Conservation (phyloP, 2,329 filamentous ascomycete genomes). For the Colletotrichum godetiae region DNA sequence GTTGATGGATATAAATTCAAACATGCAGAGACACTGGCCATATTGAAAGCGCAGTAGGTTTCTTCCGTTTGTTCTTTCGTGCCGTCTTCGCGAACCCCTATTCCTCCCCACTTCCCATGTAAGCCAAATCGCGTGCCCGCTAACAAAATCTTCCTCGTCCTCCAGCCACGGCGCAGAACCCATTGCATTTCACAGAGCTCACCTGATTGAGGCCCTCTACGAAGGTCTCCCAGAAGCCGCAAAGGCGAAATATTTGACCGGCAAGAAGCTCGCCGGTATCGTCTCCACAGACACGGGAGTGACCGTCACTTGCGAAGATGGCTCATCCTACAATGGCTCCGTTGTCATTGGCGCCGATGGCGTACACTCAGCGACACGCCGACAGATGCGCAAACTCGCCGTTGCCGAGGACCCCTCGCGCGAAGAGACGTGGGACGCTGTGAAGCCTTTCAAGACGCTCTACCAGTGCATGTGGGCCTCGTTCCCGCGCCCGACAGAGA, state of each 20-base stretch:
- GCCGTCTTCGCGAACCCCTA: too few relatives aligned
- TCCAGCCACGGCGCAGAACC: conserved; percentile 42
- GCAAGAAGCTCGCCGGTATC: conserved; percentile 41
- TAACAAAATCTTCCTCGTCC: neutral
- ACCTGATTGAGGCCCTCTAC: conserved; percentile 48
- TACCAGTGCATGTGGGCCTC: conserved; percentile 50
- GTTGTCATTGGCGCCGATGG: conserved; percentile 57
- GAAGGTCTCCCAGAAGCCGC: conserved; percentile 40
- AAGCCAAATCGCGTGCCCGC: neutral
- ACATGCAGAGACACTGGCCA: neutral
- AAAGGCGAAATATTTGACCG: conserved; percentile 42
- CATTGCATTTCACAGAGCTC: conserved; percentile 47
- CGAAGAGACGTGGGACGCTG: conserved; percentile 22
- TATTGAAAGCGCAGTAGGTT: neutral
- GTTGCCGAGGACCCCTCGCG: conserved; percentile 31
- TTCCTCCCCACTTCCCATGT: neutral
- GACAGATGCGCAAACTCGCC: conserved; percentile 47
- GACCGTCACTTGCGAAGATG: conserved; percentile 46
- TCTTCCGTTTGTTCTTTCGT: neutral
- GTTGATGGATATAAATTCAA: conserved; percentile 18
- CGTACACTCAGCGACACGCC: conserved; percentile 50
- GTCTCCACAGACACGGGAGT: conserved; percentile 39
- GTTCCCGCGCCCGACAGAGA: conserved; percentile 38
- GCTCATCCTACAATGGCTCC: conserved; percentile 45
- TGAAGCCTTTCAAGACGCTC: conserved; percentile 37